Percentiles rank a stretch among this genome's conserved stretches.
phyloP scores from a whole-genome alignment of 2,329 filamentous ascomycete genomes.

The Aspergillus proliferans region DNA sequence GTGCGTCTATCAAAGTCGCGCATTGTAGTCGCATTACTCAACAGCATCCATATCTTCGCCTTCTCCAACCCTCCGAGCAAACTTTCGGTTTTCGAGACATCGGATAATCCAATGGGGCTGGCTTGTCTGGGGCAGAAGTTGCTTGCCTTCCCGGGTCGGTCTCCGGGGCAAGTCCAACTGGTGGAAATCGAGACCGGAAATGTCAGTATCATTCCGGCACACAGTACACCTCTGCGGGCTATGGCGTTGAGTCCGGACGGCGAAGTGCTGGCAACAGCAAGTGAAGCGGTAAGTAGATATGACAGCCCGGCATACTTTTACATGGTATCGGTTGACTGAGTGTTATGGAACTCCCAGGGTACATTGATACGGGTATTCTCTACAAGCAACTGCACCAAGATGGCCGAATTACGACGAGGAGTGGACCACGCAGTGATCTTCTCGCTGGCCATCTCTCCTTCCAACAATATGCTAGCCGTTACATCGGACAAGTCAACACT shows the following conservation, averaged over 20 bases:
- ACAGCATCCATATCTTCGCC: constrained; percentile 73
- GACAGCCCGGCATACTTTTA: neutral
- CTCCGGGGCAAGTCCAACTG: constrained; percentile 79
- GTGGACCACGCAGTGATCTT: constrained; percentile 84
- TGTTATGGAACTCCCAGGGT: constrained; percentile 46
- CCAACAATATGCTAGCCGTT: constrained; percentile 72
- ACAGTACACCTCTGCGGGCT: constrained; percentile 70
- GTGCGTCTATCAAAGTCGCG: constrained; percentile 69
- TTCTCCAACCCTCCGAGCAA: constrained; percentile 68
- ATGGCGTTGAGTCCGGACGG: constrained; percentile 75
- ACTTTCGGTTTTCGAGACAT: constrained; percentile 72
- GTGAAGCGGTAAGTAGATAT: constrained; percentile 57
- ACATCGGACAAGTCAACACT: constrained; percentile 96
- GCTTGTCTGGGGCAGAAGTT: constrained; percentile 68
- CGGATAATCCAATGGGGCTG: constrained; percentile 74
- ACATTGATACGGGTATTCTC: constrained; percentile 84
- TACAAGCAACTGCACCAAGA: constrained; percentile 69
- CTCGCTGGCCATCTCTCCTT: constrained; percentile 80
- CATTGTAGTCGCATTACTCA: constrained; percentile 74
- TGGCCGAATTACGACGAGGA: constrained; percentile 80
- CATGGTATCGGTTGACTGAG: constrained; percentile 11
- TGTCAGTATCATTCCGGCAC: constrained; percentile 89
- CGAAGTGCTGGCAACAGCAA: constrained; percentile 78
- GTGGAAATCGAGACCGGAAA: constrained; percentile 71
- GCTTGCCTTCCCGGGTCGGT: constrained; percentile 81